A percentile compares a stretch with the other conserved stretches of the same genome.
Conservation (phyloP, 495 filamentous ascomycete species). For the Halenospora varia region DNA sequence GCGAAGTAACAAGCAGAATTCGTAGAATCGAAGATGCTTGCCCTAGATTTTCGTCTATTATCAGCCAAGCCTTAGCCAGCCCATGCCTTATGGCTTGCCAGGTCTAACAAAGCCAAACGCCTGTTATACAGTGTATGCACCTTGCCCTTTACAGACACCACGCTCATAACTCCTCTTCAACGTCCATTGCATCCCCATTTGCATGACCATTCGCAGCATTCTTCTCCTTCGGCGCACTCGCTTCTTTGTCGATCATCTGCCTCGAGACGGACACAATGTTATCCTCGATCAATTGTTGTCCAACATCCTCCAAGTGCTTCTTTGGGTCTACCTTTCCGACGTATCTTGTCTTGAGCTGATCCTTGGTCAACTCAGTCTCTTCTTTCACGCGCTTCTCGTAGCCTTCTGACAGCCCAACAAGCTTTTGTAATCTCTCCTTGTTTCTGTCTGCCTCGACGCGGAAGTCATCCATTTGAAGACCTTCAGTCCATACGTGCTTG, state of each 20-base stretch:
- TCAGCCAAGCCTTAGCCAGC: not conserved
- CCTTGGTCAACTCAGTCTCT: slow-evolving; percentile 93
- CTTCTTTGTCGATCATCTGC: slow-evolving; percentile 99
- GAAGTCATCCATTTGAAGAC: slow-evolving; percentile 96
- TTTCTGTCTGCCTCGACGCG: slow-evolving; percentile 76
- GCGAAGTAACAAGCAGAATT: not conserved
- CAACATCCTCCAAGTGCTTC: slow-evolving; percentile 97
- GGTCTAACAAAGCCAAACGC: slow-evolving; percentile 18
- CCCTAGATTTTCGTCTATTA: not conserved
- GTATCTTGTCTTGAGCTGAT: slow-evolving; percentile 97
- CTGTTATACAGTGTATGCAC: slow-evolving; percentile 26
- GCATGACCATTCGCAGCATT: slow-evolving; percentile 21
- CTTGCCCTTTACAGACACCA: not conserved
- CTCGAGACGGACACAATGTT: slow-evolving; percentile 95
- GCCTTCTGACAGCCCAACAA: slow-evolving; percentile 86
- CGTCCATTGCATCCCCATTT: slow-evolving; percentile 43
- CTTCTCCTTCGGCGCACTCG: slow-evolving; percentile 57
- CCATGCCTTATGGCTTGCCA: not conserved
- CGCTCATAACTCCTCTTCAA: slow-evolving; percentile 52
- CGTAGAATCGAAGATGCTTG: not conserved
- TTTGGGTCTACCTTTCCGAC: slow-evolving; percentile 98
- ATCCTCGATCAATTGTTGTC: slow-evolving; percentile 94
- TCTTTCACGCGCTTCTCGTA: slow-evolving; percentile 99
- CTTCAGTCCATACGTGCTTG: slow-evolving; percentile 99
- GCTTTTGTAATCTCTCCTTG: slow-evolving; percentile 76